Base-by-base conservation (phyloP, 768 basidiomycete genomes). In the Gymnopilus junonius region DNA sequence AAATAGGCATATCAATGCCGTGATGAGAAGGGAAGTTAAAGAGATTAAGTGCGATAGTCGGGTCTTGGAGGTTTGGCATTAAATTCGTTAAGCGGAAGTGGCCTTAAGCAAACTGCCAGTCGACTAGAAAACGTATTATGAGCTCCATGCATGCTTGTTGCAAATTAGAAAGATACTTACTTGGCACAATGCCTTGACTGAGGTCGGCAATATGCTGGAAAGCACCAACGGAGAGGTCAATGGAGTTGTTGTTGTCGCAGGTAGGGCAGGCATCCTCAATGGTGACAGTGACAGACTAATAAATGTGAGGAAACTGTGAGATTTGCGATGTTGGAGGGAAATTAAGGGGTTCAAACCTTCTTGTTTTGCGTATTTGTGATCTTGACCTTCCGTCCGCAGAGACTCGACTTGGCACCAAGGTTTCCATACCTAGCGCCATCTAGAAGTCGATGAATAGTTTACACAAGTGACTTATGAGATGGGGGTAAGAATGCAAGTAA, bases 201-300 rank as follows among this genome's bases (percentile, higher is more conserved):
- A 79, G 70, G 50, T 74, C 58, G 48, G 84, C 86, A 61, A 96
- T 83, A 15, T 73, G 67, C 25, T 75, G 31, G 84, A 96, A 95
- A 46, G 92, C 90, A 58, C 70, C 86, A 54, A 67, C 58, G n/a
- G 91, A 92, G 43, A 93, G 79, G 69, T 93, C 91, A 71, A 97
- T 87, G 15, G 89, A 91, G 74, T 90, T 83, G 29, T 35, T 34
- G 68, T 84, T 86, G 0, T 70, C 55, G 78, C 94, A 97, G 20
- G 89, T 89, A 25, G 94, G 93, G 82, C 94, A 97, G 37, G 83
- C 88, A 67, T 95, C 94, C 12, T 85, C 92, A 65, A 97, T 80
- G 25, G 80, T 83, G 46, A 88, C 93, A 3, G 74, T 80, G 61
- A 91, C 82, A n/a, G 74, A 71, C 74, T 80, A 31, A n/a, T 29